Base-by-base conservation (phyloP, 1,139 yeast species). In the Scheffersomyces quercinus region DNA sequence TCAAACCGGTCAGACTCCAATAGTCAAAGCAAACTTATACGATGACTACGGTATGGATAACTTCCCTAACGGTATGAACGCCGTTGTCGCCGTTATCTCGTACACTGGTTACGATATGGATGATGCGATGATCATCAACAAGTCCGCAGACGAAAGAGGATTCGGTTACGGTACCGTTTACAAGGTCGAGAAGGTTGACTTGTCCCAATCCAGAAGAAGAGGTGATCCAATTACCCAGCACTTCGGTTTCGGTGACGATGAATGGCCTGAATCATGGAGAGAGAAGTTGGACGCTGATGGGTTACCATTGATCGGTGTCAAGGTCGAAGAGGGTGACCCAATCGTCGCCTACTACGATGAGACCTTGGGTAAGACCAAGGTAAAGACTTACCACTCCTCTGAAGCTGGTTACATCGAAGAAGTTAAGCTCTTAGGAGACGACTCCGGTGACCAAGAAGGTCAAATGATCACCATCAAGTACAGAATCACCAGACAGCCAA, bases 61-160 rank as follows among this genome's bases (percentile, higher is more conserved):
- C 64, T 93, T 89, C 82, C 99, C 99, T 51, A 95, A 95, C 65
- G 99, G 99, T 65, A 90, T 89, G 55, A 93, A 93, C 61, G 99
- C 99, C 3, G 97, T 93, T 46, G 99, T 93, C 50, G 99, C 99
- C 0, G 99, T 93, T 55, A 93, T 93, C 60, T 90, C 99, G 0
- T 93, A 93, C 66, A 95, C 99, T 6, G 99, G 99, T 56, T 93
- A 93, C 64, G 99, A 93, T 87, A 93, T 93, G 99, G 84, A 93
- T 73, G 99, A 93, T 70, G 99, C 99, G 63, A 93, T 93, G 99
- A 93, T 93, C 61, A 82, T 93, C 58, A 95, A 93, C 68, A 93
- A 93, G 67, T 86, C 96, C 39, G 97, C 98, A 0, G 95, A 91
- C 60, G 99, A 93, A 70, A 81, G 99, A 66, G 99, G 99, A 0